Conservation (phyloP, 2,329 filamentous ascomycete species). For the Arthrobotrys sinensis region DNA sequence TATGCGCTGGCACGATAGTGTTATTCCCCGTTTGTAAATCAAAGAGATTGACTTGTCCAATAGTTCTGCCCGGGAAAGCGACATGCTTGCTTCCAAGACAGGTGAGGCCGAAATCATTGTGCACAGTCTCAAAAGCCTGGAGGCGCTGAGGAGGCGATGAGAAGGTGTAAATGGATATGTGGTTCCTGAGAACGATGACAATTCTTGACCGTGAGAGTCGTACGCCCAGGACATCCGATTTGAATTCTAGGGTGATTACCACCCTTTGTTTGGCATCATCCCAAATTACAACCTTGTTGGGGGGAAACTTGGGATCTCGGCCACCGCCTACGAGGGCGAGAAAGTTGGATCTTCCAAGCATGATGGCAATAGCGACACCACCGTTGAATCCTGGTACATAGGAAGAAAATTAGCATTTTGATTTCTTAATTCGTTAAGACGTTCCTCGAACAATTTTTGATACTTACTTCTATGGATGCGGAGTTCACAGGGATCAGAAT, state of each 20-base stretch:
- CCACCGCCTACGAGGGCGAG: slow-evolving; percentile 91
- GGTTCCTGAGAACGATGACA: slow-evolving; percentile 85
- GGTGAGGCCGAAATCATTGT: slow-evolving; percentile 86
- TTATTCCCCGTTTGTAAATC: slow-evolving; percentile 84
- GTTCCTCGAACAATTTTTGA: no score
- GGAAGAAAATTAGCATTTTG: slow-evolving; percentile 40
- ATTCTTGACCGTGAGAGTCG: slow-evolving; percentile 83
- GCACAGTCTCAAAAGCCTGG: slow-evolving; percentile 85
- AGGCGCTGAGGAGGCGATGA: slow-evolving; percentile 79
- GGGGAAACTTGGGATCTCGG: slow-evolving; percentile 84
- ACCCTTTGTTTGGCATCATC: slow-evolving; percentile 85
- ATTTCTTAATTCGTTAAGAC: slow-evolving; percentile 19
- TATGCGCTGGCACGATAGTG: slow-evolving; percentile 93
- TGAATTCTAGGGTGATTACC: slow-evolving; percentile 82
- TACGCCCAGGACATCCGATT: slow-evolving; percentile 84
- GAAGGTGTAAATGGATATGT: slow-evolving; percentile 85
- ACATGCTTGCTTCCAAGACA: slow-evolving; percentile 81
- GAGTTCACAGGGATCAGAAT: slow-evolving; percentile 79
- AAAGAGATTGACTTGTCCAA: slow-evolving; percentile 90
- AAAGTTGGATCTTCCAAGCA: slow-evolving; percentile 89
- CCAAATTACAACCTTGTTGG: slow-evolving; percentile 93
- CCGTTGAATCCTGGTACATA: slow-evolving; percentile 78
- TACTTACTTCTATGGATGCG: slow-evolving; percentile 77
- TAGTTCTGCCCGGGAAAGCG: slow-evolving; percentile 87
- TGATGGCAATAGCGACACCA: slow-evolving; percentile 84